Evolutionary conservation across 1,139 yeast genomes (phyloP).

Genomic region (Sugiyamaella castrensis): DNA sequence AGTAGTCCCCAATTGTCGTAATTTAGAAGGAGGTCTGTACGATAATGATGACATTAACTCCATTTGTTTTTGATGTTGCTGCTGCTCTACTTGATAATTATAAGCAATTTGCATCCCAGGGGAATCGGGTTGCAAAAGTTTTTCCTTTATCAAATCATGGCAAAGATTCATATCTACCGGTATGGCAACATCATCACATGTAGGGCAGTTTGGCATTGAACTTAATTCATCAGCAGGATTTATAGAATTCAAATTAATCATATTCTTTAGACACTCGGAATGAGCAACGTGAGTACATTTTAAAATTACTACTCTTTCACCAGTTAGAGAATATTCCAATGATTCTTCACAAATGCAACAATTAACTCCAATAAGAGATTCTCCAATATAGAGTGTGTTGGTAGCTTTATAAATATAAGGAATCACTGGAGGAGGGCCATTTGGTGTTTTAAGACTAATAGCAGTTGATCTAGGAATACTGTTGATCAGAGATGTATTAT

Average conservation of each 20-base stretch:
- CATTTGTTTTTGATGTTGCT: not conserved
- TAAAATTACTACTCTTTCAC: slow-evolving; percentile 26
- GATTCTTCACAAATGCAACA: slow-evolving; percentile 34
- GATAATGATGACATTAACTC: not conserved
- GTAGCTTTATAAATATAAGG: slow-evolving; percentile 20
- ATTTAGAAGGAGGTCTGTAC: not conserved
- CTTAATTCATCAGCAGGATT: slow-evolving; percentile 14
- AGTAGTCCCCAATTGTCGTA: not conserved
- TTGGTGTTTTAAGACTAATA: not conserved
- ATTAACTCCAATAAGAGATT: slow-evolving; percentile 21
- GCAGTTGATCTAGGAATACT: slow-evolving; percentile 4
- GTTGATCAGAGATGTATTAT: too few species aligned
- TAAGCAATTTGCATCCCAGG: not conserved
- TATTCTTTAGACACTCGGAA: slow-evolving; percentile 27
- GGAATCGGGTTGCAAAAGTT: slow-evolving; percentile 12
- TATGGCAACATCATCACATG: slow-evolving; percentile 27
- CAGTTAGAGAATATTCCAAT: slow-evolving; percentile 25
- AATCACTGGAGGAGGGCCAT: slow-evolving; percentile 14
- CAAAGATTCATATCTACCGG: slow-evolving; percentile 24
- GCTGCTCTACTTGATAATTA: not conserved
- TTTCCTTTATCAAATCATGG: slow-evolving; percentile 26
- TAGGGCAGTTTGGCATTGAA: slow-evolving; percentile 30
- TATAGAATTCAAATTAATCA: slow-evolving; percentile 20
- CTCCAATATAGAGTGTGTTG: slow-evolving; percentile 9
- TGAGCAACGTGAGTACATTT: slow-evolving; percentile 30